These are phyloP conservation scores for Andalucia godoyi DNA, from an alignment of 78 protist genomes.

Conservation along the genomic window DNA sequence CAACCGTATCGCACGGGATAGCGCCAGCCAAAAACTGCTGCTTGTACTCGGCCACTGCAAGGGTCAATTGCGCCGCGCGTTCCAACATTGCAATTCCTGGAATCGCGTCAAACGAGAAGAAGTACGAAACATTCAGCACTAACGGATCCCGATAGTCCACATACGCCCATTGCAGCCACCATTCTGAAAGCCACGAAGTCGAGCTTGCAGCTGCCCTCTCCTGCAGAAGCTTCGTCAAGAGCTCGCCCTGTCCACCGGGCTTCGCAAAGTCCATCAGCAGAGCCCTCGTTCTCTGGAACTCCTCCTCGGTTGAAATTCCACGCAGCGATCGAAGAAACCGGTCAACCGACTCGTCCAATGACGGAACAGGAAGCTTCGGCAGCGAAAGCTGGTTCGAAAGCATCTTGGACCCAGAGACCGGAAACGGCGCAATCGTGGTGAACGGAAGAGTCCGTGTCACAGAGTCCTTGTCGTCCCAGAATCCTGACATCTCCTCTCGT, in stretches of 20 bases:
- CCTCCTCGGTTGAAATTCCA: slow-evolving; percentile 1
- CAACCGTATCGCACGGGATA: too few species aligned
- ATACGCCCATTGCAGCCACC: slow-evolving; percentile 19
- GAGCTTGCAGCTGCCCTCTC: neutral
- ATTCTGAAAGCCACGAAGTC: slow-evolving; percentile 1
- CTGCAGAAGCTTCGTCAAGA: neutral
- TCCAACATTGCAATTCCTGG: neutral
- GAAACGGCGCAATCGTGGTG: too few species aligned
- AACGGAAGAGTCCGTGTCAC: too few species aligned
- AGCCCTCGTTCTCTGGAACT: neutral
- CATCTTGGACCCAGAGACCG: too few species aligned
- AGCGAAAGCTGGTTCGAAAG: neutral
- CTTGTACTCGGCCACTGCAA: neutral
- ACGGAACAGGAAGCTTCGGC: slow-evolving; percentile 15
- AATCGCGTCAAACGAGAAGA: slow-evolving; percentile 5
- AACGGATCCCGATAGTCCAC: slow-evolving; percentile 2
- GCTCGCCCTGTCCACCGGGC: neutral
- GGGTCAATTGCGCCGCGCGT: slow-evolving; percentile 3
- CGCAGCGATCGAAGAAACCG: neutral
- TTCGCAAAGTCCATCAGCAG: neutral
- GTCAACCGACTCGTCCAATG: neutral
- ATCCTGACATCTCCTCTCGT: too few species aligned
- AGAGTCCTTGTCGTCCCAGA: too few species aligned
- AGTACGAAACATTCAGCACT: slow-evolving; percentile 9
- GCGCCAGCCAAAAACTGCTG: neutral